Percentiles rank a stretch among this genome's conserved stretches.
Evolutionary conservation across 345 rosid species (phyloP).

Genomic region (Boechera stricta): DNA sequence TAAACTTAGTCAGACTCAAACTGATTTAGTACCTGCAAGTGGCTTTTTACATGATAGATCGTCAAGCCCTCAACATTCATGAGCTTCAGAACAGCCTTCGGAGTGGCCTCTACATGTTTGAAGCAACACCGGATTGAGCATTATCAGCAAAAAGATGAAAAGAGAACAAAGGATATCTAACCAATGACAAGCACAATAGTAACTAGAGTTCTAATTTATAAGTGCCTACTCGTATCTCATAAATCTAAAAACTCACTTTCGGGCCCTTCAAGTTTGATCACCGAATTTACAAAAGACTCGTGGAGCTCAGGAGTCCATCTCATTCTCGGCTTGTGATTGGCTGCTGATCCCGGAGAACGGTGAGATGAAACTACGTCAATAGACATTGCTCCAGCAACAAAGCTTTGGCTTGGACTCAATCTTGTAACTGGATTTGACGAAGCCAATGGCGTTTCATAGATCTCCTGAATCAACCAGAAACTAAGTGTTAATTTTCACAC

Average conservation of each 20-base stretch:
- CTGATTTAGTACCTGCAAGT: constrained; percentile 69
- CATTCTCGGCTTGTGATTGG: constrained; percentile 80
- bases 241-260: constrained; percentile 66
- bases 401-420: constrained; percentile 46
- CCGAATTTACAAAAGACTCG: constrained; percentile 71
- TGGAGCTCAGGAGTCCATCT: constrained; percentile 97
- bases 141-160: constrained; percentile 14
- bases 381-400: constrained; percentile 45
- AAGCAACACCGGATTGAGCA: constrained; percentile 24
- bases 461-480: constrained; percentile 62
- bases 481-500: constrained; percentile 23
- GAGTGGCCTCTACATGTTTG: constrained; percentile 80
- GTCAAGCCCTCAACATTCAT: constrained; percentile 93
- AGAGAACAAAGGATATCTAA: constrained; percentile 15
- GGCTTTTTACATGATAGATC: constrained; percentile 94
- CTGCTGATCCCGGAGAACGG: constrained; percentile 52
- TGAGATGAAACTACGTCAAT: constrained; percentile 54
- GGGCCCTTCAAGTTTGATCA: constrained; percentile 82
- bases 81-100: constrained; percentile 85
- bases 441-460: constrained; percentile 61
- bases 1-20: not conserved
- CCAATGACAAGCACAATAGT: constrained; percentile 3
- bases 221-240: constrained; percentile 14
- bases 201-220: not conserved
- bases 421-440: constrained; percentile 46